Base-by-base conservation (phyloP, 495 filamentous ascomycete species). In the Ramalina intermedia region DNA sequence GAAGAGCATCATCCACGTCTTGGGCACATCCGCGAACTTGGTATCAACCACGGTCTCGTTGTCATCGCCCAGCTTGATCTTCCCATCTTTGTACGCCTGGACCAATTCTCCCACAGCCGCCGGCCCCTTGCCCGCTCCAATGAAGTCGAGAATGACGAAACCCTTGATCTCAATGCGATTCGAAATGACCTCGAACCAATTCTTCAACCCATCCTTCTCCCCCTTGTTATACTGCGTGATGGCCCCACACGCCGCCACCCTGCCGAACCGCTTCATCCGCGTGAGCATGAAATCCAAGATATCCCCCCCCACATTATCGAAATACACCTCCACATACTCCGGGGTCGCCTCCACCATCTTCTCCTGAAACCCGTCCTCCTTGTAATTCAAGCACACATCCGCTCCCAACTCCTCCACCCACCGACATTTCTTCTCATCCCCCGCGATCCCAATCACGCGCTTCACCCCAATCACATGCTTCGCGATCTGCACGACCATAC, bases 281-380 rank as follows among this genome's bases (percentile, higher is more conserved):
- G 56, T 58, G 21, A 84, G 62, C 55, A 78, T 79, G 39, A 77
- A 50, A 51, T 84, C 78, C 51, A 84, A 67, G 49, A 84, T 76
- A 48, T 75, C 67, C 1, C 80, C 81, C 1, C 80, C 80, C n/a
- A 83, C 81, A 56, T 84, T 84, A 55, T 84, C 82, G 59, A 74
- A 83, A 56, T 74, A 84, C 18, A 85, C 70, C 49, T 85, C 76
- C 14, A 83, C 78, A 52, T 64, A 78, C 0, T 73, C 73, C 33
- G 79, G 75, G 16, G 81, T 83, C 11, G 69, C 78, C 53, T 68
- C 66, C 47, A 55, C 63, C 38, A 86, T 69, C 43, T 82, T 71
- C 44, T 71, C 47, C 46, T 61, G 59, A 53, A 85, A 88, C 7
- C 63, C 60, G 0, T 66, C 46, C 40, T 61, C 64, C 62, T 82